These are phyloP conservation scores for Venturia oleaginea DNA, from an alignment of 2,329 filamentous ascomycete species.

Conservation along the genomic window DNA sequence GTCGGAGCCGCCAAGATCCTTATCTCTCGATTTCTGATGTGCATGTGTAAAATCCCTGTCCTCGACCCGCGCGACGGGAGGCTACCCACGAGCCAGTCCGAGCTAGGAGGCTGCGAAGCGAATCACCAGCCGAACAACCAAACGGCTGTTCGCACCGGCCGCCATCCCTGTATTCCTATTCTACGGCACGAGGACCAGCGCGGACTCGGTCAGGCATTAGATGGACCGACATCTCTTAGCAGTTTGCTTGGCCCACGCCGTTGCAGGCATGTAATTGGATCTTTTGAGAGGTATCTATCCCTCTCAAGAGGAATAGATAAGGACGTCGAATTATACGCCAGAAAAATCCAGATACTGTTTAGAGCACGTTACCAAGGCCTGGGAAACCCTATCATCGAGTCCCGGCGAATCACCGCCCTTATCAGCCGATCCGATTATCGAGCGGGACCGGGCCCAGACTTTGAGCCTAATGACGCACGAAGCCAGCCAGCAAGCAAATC, in stretches of 20 bases:
- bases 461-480: neutral
- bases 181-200: neutral
- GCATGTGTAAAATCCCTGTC: neutral
- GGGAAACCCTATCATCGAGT: neutral
- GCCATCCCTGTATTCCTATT: neutral
- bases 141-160: neutral
- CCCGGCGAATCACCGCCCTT: neutral
- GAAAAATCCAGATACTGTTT: neutral
- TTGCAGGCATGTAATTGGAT: conserved; percentile 2
- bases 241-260: neutral
- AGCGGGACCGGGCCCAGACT: neutral
- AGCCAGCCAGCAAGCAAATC: neutral
- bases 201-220: neutral
- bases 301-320: neutral
- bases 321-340: neutral
- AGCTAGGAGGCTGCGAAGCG: neutral
- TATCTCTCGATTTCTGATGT: conserved; percentile 9
- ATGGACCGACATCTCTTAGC: neutral
- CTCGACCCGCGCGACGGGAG: neutral
- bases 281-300: too few relatives aligned
- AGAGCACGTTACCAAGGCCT: neutral
- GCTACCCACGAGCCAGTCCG: neutral
- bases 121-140: neutral
- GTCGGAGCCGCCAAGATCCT: conserved; percentile 1
- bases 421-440: neutral